A percentile compares a stretch with the other conserved stretches of the same genome.
These are phyloP conservation scores for Litchi chinensis DNA, from an alignment of 345 rosid species.

Conservation along the genomic window DNA sequence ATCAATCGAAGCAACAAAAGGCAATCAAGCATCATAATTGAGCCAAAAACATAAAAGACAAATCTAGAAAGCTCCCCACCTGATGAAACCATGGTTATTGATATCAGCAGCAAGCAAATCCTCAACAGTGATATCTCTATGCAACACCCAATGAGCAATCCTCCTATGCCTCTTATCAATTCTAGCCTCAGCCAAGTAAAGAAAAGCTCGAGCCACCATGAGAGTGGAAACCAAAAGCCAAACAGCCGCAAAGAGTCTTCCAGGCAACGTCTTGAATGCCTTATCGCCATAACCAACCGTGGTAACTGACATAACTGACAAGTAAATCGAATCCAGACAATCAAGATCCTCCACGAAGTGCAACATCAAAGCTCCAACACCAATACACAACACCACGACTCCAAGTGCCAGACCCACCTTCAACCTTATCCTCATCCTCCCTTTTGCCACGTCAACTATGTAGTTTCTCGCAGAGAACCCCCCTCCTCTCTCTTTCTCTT, in stretches of 20 bases:
- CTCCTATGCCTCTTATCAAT: conserved; percentile 64
- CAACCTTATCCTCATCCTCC: conserved; percentile 81
- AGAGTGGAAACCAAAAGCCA: conserved; percentile 75
- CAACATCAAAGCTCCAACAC: conserved; percentile 55
- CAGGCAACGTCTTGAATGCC: conserved; percentile 61
- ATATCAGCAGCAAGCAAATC: conserved; percentile 70
- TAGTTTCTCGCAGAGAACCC: conserved; percentile 50
- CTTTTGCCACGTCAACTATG: conserved; percentile 66
- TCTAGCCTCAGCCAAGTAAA: conserved; percentile 71
- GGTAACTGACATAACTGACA: conserved; percentile 82
- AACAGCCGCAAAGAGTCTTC: conserved; percentile 66
- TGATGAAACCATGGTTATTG: conserved; percentile 71
- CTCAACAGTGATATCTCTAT: conserved; percentile 61
- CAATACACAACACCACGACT: conserved; percentile 64
- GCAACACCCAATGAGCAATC: conserved; percentile 63
- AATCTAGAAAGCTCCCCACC: conserved; percentile 30
- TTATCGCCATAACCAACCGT: conserved; percentile 77
- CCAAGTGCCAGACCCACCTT: conserved; percentile 73
- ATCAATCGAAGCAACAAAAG: neutral
- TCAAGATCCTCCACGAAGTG: conserved; percentile 55
- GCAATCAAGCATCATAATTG: neutral
- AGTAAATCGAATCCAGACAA: conserved; percentile 64
- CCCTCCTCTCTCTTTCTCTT: conserved; percentile 13
- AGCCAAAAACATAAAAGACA: neutral
- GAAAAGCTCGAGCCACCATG: conserved; percentile 76